Evolutionary conservation across 306 rosid species (phyloP).

Genomic region (Canavalia ensiformis): DNA sequence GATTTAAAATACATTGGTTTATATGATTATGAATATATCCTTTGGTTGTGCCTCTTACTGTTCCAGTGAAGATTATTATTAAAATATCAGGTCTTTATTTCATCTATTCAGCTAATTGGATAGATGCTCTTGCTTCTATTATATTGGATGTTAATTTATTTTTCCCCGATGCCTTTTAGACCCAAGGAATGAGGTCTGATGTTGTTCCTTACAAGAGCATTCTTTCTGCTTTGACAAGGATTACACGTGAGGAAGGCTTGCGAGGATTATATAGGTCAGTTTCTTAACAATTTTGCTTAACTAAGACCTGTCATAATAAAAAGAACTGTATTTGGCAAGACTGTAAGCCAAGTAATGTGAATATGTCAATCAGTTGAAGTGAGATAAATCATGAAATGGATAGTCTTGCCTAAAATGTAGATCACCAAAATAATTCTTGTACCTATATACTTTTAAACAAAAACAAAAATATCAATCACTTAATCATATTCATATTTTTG

Average conservation of each 20-base stretch:
- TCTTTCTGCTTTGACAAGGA: constrained; percentile 88
- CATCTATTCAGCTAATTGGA: background rate
- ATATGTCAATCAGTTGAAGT: constrained; percentile 6
- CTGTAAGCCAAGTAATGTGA: background rate
- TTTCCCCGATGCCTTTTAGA: constrained; percentile 56
- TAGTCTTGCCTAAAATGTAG: background rate
- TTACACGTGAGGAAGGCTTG: constrained; percentile 85
- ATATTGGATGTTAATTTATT: constrained; percentile 43
- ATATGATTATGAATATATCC: background rate
- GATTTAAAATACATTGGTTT: background rate
- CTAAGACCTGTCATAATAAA: background rate
- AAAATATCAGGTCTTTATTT: constrained; percentile 3
- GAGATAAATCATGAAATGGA: background rate
- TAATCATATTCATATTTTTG: background rate
- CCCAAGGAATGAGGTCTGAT: constrained; percentile 92
- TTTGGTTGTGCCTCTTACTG: constrained; percentile 26
- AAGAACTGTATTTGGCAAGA: constrained; percentile 12
- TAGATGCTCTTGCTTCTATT: constrained; percentile 13
- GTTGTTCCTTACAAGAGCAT: constrained; percentile 89
- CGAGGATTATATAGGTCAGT: constrained; percentile 92
- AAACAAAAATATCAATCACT: background rate
- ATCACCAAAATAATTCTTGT: constrained; percentile 20
- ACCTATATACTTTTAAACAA: background rate
- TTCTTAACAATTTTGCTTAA: background rate
- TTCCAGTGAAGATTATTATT: constrained; percentile 13